Base-by-base conservation (phyloP, 305 asterid genomes). In the Fraxinus albicans region DNA sequence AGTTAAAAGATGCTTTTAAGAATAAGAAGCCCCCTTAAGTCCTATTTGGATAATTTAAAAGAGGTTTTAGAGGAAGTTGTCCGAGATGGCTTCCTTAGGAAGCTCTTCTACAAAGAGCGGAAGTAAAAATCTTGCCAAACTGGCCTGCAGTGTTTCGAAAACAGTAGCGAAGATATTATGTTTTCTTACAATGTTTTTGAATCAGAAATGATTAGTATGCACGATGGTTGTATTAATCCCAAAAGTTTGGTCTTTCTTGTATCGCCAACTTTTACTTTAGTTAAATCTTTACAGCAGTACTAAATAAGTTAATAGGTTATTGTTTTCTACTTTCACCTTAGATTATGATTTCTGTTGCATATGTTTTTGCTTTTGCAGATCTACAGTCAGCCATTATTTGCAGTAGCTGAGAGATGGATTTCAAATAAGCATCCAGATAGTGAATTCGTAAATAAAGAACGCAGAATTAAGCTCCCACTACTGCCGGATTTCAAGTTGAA, bases 401-500 rank as follows among this genome's bases (percentile, higher is more conserved):
- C 94, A 17, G 73, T 85, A 31, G 85, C 44, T 17, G 98, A 94
- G 65, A 82, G 84, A 53, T 88, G 93, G 93, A 72, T 86, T 2
- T 63, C 76, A 0, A 82, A 88, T 78, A 82, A 82, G 38, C 76
- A 63, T 23, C 89, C 94, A 1, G 33, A 80, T 23, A 86, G 76
- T 65, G 9, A 58, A 33, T 83, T 87, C 7, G 19, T 83, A 33
- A 88, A 77, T 81, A 88, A 67, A 6, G 5, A 78, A 33, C 86
- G 79, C 12, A 81, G 25, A 21, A 4, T 90, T 17, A 89, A 88
- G 78, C 89, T 92, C 13, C 93, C 94, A 0, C 9, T 78, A 23
- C 5, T 94, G 79, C 91, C 94, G 1, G 80, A 47, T 31, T 53
- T 90, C 74, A 80, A 85, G 38, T 21, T 92, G 85, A 93, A 88